A percentile compares a stretch with the other conserved stretches of the same genome.
Conservation (phyloP, 1,284 basidiomycete species). For the Ustilago cynodontis region DNA sequence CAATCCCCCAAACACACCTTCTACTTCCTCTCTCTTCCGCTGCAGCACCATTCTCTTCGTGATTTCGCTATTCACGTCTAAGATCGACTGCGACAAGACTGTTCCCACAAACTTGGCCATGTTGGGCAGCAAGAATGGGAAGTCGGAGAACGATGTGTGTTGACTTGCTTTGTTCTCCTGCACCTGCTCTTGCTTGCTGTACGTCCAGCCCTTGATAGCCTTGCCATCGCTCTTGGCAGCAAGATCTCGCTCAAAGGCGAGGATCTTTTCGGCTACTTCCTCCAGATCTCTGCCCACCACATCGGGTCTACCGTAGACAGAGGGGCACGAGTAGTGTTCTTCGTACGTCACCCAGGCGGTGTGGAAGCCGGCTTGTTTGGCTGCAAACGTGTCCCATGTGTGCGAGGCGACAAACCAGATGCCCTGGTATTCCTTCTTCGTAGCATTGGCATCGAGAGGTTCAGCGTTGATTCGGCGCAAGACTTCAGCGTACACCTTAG, state of each 20-base stretch:
- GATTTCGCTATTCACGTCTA: constrained; percentile 34
- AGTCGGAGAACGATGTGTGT: constrained; percentile 62
- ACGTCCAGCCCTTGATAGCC: constrained; percentile 30
- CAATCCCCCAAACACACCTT: constrained; percentile 38
- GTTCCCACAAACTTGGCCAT: constrained; percentile 48
- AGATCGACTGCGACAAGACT: constrained; percentile 25
- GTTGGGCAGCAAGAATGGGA: constrained; percentile 56
- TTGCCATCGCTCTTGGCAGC: not conserved
- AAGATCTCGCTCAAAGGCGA: constrained; percentile 46
- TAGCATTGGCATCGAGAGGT: constrained; percentile 27
- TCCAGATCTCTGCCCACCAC: constrained; percentile 52
- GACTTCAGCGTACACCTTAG: constrained; percentile 55
- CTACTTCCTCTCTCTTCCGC: constrained; percentile 31
- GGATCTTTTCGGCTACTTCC: constrained; percentile 54
- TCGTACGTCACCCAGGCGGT: constrained; percentile 64
- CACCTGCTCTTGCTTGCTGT: constrained; percentile 27
- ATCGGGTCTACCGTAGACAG: constrained; percentile 57
- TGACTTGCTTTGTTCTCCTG: constrained; percentile 30
- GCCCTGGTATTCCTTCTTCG: constrained; percentile 42
- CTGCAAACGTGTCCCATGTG: constrained; percentile 51
- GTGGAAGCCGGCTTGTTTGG: constrained; percentile 53
- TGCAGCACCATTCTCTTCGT: constrained; percentile 30
- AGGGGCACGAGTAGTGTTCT: constrained; percentile 51
- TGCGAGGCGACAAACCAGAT: constrained; percentile 65
- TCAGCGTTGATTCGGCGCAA: constrained; percentile 32